Evolutionary conservation across 371 early-diverging fungal genomes (phyloP), one percentile per base, ranked within the genome.

Genomic region (Mortierella sp.): DNA sequence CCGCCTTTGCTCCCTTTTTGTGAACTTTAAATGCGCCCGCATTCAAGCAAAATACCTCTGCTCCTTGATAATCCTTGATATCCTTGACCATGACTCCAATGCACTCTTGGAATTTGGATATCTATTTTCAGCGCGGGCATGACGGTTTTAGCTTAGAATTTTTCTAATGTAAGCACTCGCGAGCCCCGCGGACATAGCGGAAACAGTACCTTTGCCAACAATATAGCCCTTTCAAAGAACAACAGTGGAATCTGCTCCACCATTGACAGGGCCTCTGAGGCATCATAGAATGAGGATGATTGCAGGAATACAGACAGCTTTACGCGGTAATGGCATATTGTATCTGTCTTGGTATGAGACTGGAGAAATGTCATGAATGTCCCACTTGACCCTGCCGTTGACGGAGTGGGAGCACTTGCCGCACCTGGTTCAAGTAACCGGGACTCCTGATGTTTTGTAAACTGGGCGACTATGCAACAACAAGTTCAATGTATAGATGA

Each of bases 41-140:
- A 12, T 85, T 86, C 15, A 85, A 81, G 55, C 89, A 89, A 41
- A 85, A 84, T n/a, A 81, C 85, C 57, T 93, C 92, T 11, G 87
- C 90, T 30, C 89, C 90, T 14, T 82, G 80, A 67, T 85, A 86
- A 60, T 93, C 93, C 14, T 79, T 68, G 39, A 91, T 34, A 9
- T 82, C 80, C 31, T 83, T 80, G 23, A 86, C 89, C 58, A 89
- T 57, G 19, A 84, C 82, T 31, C 70, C 60, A 37, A 91, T 67
- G 24, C 85, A 85, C 9, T 84, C 82, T 41, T 86, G 80, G 56
- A 87, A 87, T 39, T 82, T 79, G 21, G 67, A 71, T 66, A 83
- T 68, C 89, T 90, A 62, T 30, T 24, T 47, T n/a, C n/a, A n/a
- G n/a, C n/a, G n/a, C n/a, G n/a, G n/a, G n/a, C n/a, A n/a, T n/a